phyloP scores from a whole-genome alignment of 139 green algal genomes.

The Astrephomene gubernaculifera region DNA sequence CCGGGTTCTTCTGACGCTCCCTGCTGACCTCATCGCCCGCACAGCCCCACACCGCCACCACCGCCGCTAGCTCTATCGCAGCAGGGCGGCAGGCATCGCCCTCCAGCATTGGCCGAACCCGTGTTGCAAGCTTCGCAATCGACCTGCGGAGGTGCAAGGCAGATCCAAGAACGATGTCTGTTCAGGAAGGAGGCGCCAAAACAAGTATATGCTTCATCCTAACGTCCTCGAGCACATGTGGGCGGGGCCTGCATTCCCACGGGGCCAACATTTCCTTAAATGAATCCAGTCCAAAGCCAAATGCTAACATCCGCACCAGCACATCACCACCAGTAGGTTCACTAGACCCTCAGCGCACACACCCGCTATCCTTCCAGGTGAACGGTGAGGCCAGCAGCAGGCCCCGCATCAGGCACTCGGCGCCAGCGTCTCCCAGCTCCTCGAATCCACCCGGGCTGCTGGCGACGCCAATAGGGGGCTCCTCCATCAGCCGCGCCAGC shows the following conservation, averaged over 20 bases:
- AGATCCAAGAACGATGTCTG: not conserved
- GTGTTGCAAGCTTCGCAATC: too few relatives aligned
- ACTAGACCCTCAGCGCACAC: not conserved
- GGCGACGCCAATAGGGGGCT: not conserved
- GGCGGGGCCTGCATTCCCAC: too few relatives aligned
- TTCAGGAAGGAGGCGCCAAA: not conserved
- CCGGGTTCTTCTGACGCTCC: not conserved
- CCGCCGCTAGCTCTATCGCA: too few relatives aligned
- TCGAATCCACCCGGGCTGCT: not conserved
- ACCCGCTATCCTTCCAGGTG: not conserved
- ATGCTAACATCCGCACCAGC: too few relatives aligned
- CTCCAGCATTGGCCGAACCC: too few relatives aligned
- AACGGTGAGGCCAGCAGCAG: conserved; percentile 12
- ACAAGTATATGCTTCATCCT: not conserved
- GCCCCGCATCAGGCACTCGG: not conserved
- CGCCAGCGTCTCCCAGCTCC: not conserved
- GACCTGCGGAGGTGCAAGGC: not conserved
- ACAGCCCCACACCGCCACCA: too few relatives aligned
- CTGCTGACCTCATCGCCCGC: too few relatives aligned
- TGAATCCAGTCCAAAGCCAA: too few relatives aligned
- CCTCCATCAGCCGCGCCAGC: not conserved
- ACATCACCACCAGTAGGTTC: not conserved
- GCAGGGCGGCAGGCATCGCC: too few relatives aligned
- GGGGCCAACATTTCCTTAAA: too few relatives aligned
- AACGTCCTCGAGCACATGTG: too few relatives aligned